These are phyloP conservation scores for Quercus glauca DNA, from an alignment of 306 rosid genomes.

Conservation along the genomic window DNA sequence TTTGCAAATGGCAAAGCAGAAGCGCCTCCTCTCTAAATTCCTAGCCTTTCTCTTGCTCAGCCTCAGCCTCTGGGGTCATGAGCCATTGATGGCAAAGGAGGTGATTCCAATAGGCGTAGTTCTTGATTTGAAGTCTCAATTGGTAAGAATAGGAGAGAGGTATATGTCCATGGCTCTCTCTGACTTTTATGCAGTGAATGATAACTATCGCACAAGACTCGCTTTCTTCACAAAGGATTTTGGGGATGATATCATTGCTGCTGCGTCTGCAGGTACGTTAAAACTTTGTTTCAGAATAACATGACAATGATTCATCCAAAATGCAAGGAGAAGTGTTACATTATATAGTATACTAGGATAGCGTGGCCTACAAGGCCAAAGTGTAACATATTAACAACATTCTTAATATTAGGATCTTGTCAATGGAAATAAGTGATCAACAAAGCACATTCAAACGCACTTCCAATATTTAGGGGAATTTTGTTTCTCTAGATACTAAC, in stretches of 20 bases:
- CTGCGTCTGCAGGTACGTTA: constrained; percentile 31
- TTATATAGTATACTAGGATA: too few species aligned
- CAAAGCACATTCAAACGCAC: too few species aligned
- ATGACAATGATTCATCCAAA: too few species aligned
- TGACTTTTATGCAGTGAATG: constrained; percentile 20
- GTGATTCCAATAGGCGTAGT: constrained; percentile 24
- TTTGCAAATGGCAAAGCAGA: neutral
- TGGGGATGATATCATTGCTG: constrained; percentile 6
- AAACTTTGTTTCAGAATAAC: too few species aligned
- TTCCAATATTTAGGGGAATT: too few species aligned
- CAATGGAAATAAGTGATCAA: too few species aligned
- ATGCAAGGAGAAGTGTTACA: too few species aligned
- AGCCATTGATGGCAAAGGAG: constrained; percentile 4
- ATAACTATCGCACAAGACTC: constrained; percentile 17
- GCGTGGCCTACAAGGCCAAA: too few species aligned
- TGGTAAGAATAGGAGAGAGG: constrained; percentile 9
- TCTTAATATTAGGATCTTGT: too few species aligned
- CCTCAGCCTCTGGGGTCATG: neutral
- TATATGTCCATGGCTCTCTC: constrained; percentile 19
- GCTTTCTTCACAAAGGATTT: neutral
- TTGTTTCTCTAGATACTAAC: too few species aligned
- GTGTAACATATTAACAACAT: too few species aligned
- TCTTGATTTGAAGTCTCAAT: constrained; percentile 13
- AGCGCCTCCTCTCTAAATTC: neutral
- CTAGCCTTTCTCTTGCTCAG: neutral